Conservation (phyloP, 2,329 filamentous ascomycete species). For the Fusarium oxysporum region DNA sequence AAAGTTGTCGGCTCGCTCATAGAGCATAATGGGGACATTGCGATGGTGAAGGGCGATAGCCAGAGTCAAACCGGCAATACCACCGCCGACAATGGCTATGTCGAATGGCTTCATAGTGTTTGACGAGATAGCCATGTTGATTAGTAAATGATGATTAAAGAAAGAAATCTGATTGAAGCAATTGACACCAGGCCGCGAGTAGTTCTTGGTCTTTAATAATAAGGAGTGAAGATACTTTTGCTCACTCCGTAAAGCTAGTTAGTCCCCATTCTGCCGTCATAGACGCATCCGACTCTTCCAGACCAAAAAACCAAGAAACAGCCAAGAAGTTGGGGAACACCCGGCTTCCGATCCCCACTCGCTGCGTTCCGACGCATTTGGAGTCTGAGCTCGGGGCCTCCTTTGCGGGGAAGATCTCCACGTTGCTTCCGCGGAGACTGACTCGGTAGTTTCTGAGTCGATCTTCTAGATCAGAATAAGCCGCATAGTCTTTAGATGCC, state of each 20-base stretch:
- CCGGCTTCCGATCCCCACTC: slow-evolving; percentile 21
- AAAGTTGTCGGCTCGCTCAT: slow-evolving; percentile 58
- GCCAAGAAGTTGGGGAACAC: neutral
- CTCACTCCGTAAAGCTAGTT: neutral
- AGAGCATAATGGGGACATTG: slow-evolving; percentile 56
- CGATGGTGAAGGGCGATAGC: slow-evolving; percentile 60
- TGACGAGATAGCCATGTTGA: slow-evolving; percentile 1
- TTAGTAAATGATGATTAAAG: neutral
- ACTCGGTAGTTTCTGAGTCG: slow-evolving; percentile 4
- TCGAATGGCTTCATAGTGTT: slow-evolving; percentile 31
- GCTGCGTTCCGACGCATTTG: neutral
- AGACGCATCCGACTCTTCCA: neutral
- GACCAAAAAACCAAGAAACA: neutral
- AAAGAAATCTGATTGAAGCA: neutral
- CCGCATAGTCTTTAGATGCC: neutral
- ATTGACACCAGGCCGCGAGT: neutral
- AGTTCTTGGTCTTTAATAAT: neutral
- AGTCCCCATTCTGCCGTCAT: slow-evolving; percentile 9
- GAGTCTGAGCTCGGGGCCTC: neutral
- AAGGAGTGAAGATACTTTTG: neutral
- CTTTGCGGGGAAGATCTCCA: slow-evolving; percentile 20
- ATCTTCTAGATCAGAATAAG: neutral
- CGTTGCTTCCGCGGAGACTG: neutral
- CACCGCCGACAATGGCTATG: slow-evolving; percentile 64
- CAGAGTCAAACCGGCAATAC: slow-evolving; percentile 62